Evolutionary conservation across 2,329 filamentous ascomycete genomes (phyloP).

Genomic region (Penicillium sp.): DNA sequence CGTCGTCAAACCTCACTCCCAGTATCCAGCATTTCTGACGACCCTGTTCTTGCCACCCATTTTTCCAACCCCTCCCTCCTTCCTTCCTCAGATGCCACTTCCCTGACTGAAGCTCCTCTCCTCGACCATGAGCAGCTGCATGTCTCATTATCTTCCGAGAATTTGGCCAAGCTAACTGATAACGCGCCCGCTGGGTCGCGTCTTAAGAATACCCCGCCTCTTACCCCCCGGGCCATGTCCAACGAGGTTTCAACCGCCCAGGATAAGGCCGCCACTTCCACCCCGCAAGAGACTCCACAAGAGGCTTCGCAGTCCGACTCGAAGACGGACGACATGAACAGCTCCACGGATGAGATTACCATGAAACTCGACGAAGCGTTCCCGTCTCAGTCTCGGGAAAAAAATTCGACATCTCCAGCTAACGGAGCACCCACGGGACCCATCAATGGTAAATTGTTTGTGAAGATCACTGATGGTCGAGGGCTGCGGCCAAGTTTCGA

Average conservation of each 20-base stretch:
- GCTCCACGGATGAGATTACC: slow-evolving; percentile 36
- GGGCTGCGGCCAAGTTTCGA: slow-evolving; percentile 79
- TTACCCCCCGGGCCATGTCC: slow-evolving; percentile 84
- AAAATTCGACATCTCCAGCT: slow-evolving; percentile 19
- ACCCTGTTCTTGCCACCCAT: slow-evolving; percentile 65
- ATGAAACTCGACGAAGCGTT: slow-evolving; percentile 40
- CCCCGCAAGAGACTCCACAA: slow-evolving; percentile 8
- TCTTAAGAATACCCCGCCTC: slow-evolving; percentile 87
- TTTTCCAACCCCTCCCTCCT: slow-evolving; percentile 66
- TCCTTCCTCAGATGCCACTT: slow-evolving; percentile 49
- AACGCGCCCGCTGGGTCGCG: slow-evolving; percentile 58
- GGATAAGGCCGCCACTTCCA: slow-evolving; percentile 28
- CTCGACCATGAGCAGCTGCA: slow-evolving; percentile 46
- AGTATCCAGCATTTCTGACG: slow-evolving; percentile 64
- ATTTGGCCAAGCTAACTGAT: slow-evolving; percentile 73
- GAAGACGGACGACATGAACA: slow-evolving; percentile 27
- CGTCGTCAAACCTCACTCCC: slow-evolving; percentile 53
- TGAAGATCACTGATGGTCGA: slow-evolving; percentile 83
- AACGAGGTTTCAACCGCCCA: slow-evolving; percentile 51
- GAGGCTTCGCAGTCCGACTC: slow-evolving; percentile 7
- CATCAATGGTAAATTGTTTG: slow-evolving; percentile 81
- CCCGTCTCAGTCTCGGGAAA: slow-evolving; percentile 24
- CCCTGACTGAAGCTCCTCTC: slow-evolving; percentile 52
- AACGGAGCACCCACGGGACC: slow-evolving; percentile 64
- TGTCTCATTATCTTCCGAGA: slow-evolving; percentile 45